phyloP scores from a whole-genome alignment of 257 asterid genomes.

The Nicotiana knightiana region DNA sequence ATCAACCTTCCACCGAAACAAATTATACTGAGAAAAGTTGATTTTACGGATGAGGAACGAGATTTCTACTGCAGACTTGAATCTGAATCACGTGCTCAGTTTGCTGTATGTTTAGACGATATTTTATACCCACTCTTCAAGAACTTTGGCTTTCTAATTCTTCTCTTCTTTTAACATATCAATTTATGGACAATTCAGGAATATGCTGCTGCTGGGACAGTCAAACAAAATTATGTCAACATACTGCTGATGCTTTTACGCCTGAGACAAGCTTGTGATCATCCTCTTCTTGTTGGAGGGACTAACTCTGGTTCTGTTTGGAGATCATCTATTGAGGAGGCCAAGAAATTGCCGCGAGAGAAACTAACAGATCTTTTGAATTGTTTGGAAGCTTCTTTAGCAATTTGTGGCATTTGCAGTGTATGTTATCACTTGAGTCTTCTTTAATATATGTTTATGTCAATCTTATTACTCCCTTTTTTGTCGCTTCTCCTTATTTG shows the following conservation, averaged over 20 bases:
- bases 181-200: conserved; percentile 42
- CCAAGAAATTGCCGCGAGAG: conserved; percentile 73
- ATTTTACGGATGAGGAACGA: conserved; percentile 77
- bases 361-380: conserved; percentile 55
- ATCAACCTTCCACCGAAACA: conserved; percentile 80
- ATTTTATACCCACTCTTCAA: conserved; percentile 12
- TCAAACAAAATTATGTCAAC: conserved; percentile 88
- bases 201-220: conserved; percentile 97
- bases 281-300: conserved; percentile 90
- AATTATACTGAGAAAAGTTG: conserved; percentile 67
- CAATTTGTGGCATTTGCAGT: conserved; percentile 85
- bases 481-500: background rate
- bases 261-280: conserved; percentile 99
- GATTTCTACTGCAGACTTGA: conserved; percentile 82
- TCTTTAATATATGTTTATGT: background rate
- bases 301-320: conserved; percentile 42
- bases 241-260: conserved; percentile 92
- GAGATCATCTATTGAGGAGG: conserved; percentile 71
- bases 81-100: conserved; percentile 89
- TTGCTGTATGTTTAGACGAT: conserved; percentile 64
- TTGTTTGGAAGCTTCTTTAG: conserved; percentile 79
- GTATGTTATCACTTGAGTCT: conserved; percentile 41
- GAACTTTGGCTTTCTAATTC: conserved; percentile 1
- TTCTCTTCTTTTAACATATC: conserved; percentile 12
- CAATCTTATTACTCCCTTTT: background rate